Conservation (phyloP, 768 basidiomycete species). For the Boletus pseudo-olivaceus region DNA sequence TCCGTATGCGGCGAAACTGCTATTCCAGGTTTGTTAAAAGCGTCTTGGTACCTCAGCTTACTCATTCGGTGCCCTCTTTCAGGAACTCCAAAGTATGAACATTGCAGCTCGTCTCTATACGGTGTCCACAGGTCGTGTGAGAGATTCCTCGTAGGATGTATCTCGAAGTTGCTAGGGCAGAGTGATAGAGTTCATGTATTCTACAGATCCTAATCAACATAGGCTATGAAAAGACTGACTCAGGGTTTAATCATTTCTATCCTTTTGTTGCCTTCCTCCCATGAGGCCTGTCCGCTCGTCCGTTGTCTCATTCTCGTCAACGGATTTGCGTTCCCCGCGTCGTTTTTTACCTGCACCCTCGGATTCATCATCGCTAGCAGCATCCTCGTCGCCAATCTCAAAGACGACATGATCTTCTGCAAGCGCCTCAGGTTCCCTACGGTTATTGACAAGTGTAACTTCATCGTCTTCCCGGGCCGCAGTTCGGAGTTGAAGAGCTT, state of each 20-base stretch:
- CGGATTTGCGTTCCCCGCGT: slow-evolving; percentile 38
- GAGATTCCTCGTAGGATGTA: slow-evolving; percentile 42
- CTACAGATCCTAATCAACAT: slow-evolving; percentile 30
- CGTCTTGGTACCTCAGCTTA: neutral
- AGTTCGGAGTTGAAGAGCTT: slow-evolving; percentile 60
- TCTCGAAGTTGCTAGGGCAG: neutral
- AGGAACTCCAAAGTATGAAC: slow-evolving; percentile 96
- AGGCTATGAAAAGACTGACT: slow-evolving; percentile 4
- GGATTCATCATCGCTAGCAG: slow-evolving; percentile 60
- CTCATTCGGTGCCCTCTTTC: slow-evolving; percentile 1
- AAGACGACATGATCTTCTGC: slow-evolving; percentile 78
- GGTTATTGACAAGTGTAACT: slow-evolving; percentile 66
- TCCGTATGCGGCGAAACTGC: slow-evolving; percentile 94
- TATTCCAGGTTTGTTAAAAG: slow-evolving; percentile 74
- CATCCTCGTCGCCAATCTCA: slow-evolving; percentile 86
- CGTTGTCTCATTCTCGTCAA: slow-evolving; percentile 44
- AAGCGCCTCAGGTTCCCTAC: slow-evolving; percentile 44
- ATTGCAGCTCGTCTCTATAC: slow-evolving; percentile 86
- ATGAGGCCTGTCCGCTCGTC: slow-evolving; percentile 71
- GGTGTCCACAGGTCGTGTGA: slow-evolving; percentile 80
- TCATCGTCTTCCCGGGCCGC: slow-evolving; percentile 56
- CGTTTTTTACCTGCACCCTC: slow-evolving; percentile 48
- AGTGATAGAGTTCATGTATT: slow-evolving; percentile 31
- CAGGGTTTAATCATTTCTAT: slow-evolving; percentile 32
- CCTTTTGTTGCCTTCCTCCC: slow-evolving; percentile 34